These are phyloP conservation scores for Phialocephala sp. DNA, from an alignment of 2,329 filamentous ascomycete genomes.

Conservation along the genomic window DNA sequence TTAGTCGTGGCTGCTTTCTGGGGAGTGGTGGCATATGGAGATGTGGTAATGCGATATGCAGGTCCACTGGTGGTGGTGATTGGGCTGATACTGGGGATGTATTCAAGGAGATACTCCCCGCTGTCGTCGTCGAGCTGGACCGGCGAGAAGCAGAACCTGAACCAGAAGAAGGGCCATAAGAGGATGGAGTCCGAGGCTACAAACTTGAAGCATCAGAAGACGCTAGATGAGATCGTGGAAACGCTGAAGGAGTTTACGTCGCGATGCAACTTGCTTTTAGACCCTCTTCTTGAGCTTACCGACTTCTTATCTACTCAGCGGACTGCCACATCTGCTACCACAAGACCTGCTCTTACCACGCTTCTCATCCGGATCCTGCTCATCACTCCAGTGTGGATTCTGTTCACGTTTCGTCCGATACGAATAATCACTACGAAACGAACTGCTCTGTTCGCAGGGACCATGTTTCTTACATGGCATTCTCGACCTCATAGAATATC, in stretches of 20 bases:
- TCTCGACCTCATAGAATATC: slow-evolving; percentile 84
- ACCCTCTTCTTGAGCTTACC: slow-evolving; percentile 86
- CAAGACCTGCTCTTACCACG: slow-evolving; percentile 84
- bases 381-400: slow-evolving; percentile 86
- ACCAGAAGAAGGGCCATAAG: slow-evolving; percentile 58
- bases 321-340: slow-evolving; percentile 90
- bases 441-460: slow-evolving; percentile 84
- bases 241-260: slow-evolving; percentile 89
- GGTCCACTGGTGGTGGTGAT: slow-evolving; percentile 84
- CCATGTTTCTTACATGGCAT: slow-evolving; percentile 88
- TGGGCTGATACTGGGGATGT: slow-evolving; percentile 88
- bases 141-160: slow-evolving; percentile 50
- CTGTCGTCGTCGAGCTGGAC: slow-evolving; percentile 84
- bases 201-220: slow-evolving; percentile 84
- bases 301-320: slow-evolving; percentile 92
- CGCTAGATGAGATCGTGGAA: slow-evolving; percentile 95
- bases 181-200: slow-evolving; percentile 58
- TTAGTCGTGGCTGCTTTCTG: slow-evolving; percentile 85
- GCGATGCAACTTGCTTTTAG: slow-evolving; percentile 88
- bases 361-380: slow-evolving; percentile 89
- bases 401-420: slow-evolving; percentile 80
- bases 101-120: slow-evolving; percentile 85
- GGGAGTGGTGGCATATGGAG: slow-evolving; percentile 85
- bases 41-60: slow-evolving; percentile 77
- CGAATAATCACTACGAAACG: slow-evolving; percentile 86